Conservation (phyloP, 371 early-diverging fungal genomes). For the Entomophthora muscae region DNA sequence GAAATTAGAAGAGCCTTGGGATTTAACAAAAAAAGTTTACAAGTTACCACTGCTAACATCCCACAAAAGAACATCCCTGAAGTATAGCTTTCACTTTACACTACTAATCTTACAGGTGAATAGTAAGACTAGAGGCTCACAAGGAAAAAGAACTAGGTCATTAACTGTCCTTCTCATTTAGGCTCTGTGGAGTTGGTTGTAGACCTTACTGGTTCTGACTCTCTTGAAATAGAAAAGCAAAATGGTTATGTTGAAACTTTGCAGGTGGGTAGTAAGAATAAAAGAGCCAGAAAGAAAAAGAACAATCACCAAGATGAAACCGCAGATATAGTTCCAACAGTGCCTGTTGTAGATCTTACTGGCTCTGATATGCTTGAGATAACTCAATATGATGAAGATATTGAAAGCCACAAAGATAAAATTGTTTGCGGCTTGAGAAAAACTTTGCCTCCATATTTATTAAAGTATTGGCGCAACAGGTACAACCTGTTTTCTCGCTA, state of each 20-base stretch:
- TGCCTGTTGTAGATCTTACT: neutral
- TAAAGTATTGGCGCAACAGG: conserved; percentile 75
- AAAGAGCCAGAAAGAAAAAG: neutral
- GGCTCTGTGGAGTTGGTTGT: too few species aligned
- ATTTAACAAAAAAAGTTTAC: neutral
- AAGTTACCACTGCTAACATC: neutral
- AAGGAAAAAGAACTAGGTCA: neutral
- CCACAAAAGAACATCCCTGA: too few species aligned
- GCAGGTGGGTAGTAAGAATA: neutral
- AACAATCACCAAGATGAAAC: neutral
- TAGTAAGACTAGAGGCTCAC: too few species aligned
- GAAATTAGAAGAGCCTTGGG: neutral
- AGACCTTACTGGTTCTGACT: too few species aligned
- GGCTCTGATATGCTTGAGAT: neutral
- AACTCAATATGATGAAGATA: neutral
- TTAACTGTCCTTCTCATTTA: neutral
- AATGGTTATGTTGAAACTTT: too few species aligned
- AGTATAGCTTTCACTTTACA: too few species aligned
- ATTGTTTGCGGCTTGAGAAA: neutral
- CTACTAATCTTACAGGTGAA: too few species aligned
- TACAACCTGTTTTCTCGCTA: conserved; percentile 61
- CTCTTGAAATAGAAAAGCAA: too few species aligned
- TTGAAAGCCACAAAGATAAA: neutral
- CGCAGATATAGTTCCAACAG: neutral
- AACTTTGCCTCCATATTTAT: neutral